Conservation (phyloP, 805 yeast genomes). For the Wickerhamiella lipophila region DNA sequence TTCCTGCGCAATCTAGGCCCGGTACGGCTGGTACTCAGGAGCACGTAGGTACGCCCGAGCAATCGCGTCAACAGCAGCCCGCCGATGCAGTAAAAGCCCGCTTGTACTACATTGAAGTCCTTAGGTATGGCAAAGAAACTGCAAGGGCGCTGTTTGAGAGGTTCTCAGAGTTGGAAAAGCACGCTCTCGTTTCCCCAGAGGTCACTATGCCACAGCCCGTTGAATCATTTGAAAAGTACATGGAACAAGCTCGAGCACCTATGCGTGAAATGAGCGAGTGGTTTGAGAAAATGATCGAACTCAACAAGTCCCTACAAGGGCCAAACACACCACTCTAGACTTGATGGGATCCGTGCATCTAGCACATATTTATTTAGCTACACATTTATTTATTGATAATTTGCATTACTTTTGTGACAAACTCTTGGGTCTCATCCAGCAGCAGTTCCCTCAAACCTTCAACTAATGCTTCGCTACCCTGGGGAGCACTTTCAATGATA, state of each 20-base stretch:
- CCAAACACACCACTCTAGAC: not conserved
- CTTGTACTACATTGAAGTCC: not conserved
- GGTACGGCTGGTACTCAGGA: not conserved
- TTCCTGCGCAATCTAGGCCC: not conserved
- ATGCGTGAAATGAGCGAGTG: slow-evolving; percentile 6
- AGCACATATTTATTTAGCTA: too few species aligned
- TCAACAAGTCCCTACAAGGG: not conserved
- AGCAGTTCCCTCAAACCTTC: not conserved
- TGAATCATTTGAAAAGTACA: not conserved
- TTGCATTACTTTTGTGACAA: not conserved
- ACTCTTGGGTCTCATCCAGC: not conserved
- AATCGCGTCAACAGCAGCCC: too few species aligned
- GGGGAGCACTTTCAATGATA: not conserved
- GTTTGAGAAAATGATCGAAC: not conserved
- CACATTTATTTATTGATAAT: not conserved
- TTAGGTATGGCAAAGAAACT: not conserved
- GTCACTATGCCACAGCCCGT: not conserved
- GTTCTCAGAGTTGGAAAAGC: not conserved
- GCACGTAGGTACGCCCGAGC: too few species aligned
- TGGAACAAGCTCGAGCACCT: not conserved
- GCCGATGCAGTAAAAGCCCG: not conserved
- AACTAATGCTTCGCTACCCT: not conserved
- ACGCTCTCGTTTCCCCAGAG: not conserved
- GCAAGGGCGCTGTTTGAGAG: not conserved
- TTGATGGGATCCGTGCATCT: too few species aligned